These are phyloP conservation scores for Neoascochyta sp. DNA, from an alignment of 2,329 filamentous ascomycete species.

Conservation along the genomic window DNA sequence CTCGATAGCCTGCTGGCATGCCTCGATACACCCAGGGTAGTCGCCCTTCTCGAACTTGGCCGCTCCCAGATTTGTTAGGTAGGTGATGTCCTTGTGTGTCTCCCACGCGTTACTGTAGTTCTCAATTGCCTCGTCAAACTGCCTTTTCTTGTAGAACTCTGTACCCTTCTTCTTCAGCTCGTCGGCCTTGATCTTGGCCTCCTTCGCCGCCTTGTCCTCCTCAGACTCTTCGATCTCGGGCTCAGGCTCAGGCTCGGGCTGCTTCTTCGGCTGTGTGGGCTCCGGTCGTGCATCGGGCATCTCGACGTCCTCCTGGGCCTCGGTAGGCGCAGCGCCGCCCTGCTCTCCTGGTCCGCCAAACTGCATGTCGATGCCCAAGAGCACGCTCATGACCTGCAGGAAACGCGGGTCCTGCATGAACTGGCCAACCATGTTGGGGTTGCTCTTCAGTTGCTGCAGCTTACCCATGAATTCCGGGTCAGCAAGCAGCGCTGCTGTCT, in stretches of 20 bases:
- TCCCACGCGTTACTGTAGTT: slow-evolving; percentile 98
- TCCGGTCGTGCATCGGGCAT: slow-evolving; percentile 68
- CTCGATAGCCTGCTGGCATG: slow-evolving; percentile 82
- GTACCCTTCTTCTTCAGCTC: slow-evolving; percentile 93
- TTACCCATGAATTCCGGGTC: slow-evolving; percentile 89
- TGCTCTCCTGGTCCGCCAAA: slow-evolving; percentile 55
- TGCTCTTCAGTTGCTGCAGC: slow-evolving; percentile 73
- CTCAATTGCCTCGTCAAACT: slow-evolving; percentile 90
- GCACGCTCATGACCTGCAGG: slow-evolving; percentile 87
- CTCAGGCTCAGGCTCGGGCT: slow-evolving; percentile 53
- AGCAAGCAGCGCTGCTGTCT: slow-evolving; percentile 76
- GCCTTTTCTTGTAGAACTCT: slow-evolving; percentile 95
- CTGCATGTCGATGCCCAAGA: slow-evolving; percentile 91
- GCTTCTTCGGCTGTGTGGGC: slow-evolving; percentile 52
- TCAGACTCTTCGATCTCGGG: slow-evolving; percentile 81
- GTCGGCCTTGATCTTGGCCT: slow-evolving; percentile 89
- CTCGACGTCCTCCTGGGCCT: slow-evolving; percentile 66
- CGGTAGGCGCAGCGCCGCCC: slow-evolving; percentile 40
- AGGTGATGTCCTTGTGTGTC: slow-evolving; percentile 90
- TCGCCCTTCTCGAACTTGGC: slow-evolving; percentile 96
- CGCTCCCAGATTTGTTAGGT: slow-evolving; percentile 92
- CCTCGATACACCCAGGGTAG: slow-evolving; percentile 79
- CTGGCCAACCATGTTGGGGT: slow-evolving; percentile 73
- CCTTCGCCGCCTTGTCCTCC: slow-evolving; percentile 76
- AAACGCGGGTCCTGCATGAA: slow-evolving; percentile 88